phyloP scores from a whole-genome alignment of 129 eudicot species.

The Erigeron canadensis region DNA sequence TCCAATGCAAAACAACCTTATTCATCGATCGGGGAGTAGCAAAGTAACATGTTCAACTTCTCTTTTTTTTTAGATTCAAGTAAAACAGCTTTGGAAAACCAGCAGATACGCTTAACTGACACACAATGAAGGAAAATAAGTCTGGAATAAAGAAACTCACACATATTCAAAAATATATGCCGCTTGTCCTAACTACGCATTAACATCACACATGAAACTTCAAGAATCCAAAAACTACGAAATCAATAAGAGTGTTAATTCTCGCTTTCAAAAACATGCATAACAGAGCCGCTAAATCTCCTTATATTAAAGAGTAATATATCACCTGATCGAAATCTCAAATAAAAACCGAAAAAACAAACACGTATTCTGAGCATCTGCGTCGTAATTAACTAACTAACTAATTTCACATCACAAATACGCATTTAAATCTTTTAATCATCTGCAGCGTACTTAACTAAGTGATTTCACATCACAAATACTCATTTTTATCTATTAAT shows the following conservation, averaged over 20 bases:
- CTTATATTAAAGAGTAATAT: background rate
- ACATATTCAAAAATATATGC: background rate
- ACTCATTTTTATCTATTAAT: too few species aligned
- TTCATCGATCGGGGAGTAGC: constrained; percentile 6
- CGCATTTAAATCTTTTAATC: too few species aligned
- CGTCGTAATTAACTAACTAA: too few species aligned
- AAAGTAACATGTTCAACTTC: background rate
- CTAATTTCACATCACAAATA: too few species aligned
- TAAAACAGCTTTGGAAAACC: constrained; percentile 2
- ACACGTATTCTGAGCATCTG: too few species aligned
- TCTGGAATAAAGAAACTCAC: background rate
- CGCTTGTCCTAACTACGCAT: background rate
- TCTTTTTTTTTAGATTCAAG: background rate
- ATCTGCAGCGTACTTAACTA: too few species aligned
- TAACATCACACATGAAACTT: constrained; percentile 16
- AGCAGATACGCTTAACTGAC: background rate
- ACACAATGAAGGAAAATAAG: background rate
- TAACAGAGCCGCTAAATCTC: too few species aligned
- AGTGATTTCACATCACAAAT: too few species aligned
- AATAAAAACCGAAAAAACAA: too few species aligned
- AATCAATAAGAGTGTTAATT: background rate
- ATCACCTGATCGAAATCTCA: too few species aligned
- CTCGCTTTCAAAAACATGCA: too few species aligned
- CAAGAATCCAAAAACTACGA: background rate
- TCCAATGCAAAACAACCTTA: background rate